These are phyloP conservation scores for Esteya vermicola DNA, from an alignment of 2,329 filamentous ascomycete genomes.

Conservation along the genomic window DNA sequence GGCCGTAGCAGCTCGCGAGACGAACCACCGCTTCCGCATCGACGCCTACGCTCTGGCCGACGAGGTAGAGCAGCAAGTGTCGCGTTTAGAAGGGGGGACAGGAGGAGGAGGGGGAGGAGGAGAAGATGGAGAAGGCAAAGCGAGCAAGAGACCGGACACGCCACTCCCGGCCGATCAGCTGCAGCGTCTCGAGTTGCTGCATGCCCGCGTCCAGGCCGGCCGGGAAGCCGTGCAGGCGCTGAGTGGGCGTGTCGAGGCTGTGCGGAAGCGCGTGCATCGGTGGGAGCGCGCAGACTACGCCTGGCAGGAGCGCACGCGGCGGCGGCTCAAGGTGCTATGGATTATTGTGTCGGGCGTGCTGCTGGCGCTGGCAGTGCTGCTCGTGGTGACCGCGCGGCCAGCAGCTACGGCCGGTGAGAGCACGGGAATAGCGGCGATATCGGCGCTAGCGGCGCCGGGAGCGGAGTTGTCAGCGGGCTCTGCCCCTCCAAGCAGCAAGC, in stretches of 20 bases:
- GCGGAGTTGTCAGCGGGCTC: too few relatives aligned
- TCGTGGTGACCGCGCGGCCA: slow-evolving; percentile 16
- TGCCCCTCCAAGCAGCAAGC: not conserved
- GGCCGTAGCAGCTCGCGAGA: slow-evolving; percentile 42
- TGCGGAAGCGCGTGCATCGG: slow-evolving; percentile 47
- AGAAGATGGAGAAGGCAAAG: not conserved
- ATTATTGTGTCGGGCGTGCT: slow-evolving; percentile 35
- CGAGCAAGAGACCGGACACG: slow-evolving; percentile 13
- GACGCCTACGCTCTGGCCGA: slow-evolving; percentile 44
- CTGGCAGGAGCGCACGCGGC: slow-evolving; percentile 54
- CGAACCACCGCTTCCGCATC: slow-evolving; percentile 42
- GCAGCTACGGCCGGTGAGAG: slow-evolving; percentile 15
- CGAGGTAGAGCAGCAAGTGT: slow-evolving; percentile 46
- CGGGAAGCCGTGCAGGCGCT: slow-evolving; percentile 45
- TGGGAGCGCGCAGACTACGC: slow-evolving; percentile 54
- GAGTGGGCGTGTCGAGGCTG: slow-evolving; percentile 47
- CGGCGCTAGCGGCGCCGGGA: not conserved
- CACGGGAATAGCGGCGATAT: not conserved
- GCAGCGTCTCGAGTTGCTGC: slow-evolving; percentile 44
- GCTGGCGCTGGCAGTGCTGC: slow-evolving; percentile 32
- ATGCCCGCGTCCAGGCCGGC: slow-evolving; percentile 44
- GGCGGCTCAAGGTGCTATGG: slow-evolving; percentile 49
- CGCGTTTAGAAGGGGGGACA: too few relatives aligned
- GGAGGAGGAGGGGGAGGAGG: not conserved
- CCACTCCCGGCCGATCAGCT: slow-evolving; percentile 47